Conservation (phyloP, 805 yeast genomes). For the Brettanomyces custersianus region DNA sequence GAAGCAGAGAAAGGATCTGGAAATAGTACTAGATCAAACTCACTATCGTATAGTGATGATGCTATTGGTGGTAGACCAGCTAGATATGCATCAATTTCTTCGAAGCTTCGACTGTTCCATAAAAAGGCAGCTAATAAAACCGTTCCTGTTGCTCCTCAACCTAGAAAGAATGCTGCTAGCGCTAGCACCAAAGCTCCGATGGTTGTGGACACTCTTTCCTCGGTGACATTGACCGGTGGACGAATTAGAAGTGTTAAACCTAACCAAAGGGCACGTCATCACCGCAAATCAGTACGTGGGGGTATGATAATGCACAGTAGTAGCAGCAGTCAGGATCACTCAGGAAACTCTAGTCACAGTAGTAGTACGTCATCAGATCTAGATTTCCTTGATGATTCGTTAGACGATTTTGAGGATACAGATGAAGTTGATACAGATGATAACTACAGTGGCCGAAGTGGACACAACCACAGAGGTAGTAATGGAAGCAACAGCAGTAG, state of each 20-base stretch:
- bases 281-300: no score
- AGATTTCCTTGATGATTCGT: no score
- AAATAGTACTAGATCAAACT: background rate
- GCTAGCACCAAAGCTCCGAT: background rate
- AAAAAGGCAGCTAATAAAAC: background rate
- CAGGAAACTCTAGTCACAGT: no score
- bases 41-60: slow-evolving; percentile 4
- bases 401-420: background rate
- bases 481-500: no score
- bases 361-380: no score
- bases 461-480: background rate
- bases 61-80: slow-evolving; percentile 11
- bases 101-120: slow-evolving; percentile 13
- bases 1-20: slow-evolving; percentile 4
- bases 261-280: background rate
- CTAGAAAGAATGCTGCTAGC: background rate
- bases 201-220: slow-evolving; percentile 6
- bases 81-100: slow-evolving; percentile 17
- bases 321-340: no score
- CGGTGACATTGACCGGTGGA: slow-evolving; percentile 4
- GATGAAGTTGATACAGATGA: slow-evolving; percentile 9
- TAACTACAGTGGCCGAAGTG: slow-evolving; percentile 3
- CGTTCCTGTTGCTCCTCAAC: background rate
- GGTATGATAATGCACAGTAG: no score
- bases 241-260: slow-evolving; percentile 2